Percentiles rank a stretch among this genome's conserved stretches.
Evolutionary conservation across 139 green algal genomes (phyloP).

Genomic region (Chlorella sp.): DNA sequence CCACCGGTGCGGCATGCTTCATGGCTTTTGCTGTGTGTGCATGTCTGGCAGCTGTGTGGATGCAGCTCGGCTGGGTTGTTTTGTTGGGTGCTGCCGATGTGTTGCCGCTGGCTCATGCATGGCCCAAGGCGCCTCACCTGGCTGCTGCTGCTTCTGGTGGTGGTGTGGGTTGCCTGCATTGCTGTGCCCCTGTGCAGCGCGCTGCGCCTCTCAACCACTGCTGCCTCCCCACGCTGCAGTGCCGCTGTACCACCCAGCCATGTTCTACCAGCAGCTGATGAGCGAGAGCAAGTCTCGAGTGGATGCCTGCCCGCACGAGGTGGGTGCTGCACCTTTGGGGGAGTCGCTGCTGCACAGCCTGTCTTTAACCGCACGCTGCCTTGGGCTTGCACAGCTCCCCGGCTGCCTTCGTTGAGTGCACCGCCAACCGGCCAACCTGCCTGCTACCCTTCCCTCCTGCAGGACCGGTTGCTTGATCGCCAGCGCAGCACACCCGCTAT

Average conservation of each 20-base stretch:
- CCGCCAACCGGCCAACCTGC: too few relatives aligned
- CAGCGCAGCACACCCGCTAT: conserved; percentile 13
- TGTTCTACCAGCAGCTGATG: conserved; percentile 58
- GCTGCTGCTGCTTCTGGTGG: background rate
- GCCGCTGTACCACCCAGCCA: conserved; percentile 50
- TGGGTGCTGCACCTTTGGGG: background rate
- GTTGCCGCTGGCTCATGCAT: too few relatives aligned
- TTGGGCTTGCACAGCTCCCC: too few relatives aligned
- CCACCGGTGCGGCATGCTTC: background rate
- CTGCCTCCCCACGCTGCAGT: conserved; percentile 22
- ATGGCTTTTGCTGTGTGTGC: background rate
- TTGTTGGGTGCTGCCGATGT: background rate
- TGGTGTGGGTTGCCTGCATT: too few relatives aligned
- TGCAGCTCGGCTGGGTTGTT: too few relatives aligned
- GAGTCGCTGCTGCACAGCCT: too few relatives aligned
- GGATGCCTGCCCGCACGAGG: conserved; percentile 6
- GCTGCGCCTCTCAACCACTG: too few relatives aligned
- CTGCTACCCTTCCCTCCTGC: background rate
- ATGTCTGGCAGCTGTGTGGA: too few relatives aligned
- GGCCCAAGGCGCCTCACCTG: too few relatives aligned
- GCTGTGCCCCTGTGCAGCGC: too few relatives aligned
- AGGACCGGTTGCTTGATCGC: background rate
- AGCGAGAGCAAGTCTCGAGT: background rate
- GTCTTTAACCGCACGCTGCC: too few relatives aligned
- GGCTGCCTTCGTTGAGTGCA: too few relatives aligned